These are phyloP conservation scores for Sphenostylis stenocarpa DNA, from an alignment of 306 rosid species.

Conservation along the genomic window DNA sequence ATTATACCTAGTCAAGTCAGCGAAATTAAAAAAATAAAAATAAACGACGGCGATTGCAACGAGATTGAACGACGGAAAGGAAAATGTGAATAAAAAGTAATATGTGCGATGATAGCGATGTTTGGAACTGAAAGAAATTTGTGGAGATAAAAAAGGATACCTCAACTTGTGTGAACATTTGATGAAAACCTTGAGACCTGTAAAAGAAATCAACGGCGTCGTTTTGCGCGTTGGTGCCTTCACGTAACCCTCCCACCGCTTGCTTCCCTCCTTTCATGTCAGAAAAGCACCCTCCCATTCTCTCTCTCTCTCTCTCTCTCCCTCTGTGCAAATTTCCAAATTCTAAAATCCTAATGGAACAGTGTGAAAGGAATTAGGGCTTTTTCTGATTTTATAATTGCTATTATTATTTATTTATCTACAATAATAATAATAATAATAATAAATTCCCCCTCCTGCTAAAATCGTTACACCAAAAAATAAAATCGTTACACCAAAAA, in stretches of 20 bases:
- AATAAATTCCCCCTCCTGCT: too few species aligned
- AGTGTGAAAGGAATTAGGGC: not conserved
- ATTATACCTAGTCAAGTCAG: not conserved
- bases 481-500: too few species aligned
- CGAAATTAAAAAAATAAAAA: not conserved
- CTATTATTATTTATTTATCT: too few species aligned
- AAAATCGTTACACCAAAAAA: too few species aligned
- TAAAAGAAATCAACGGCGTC: conserved; percentile 71
- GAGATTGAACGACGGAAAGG: not conserved
- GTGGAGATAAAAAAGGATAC: not conserved
- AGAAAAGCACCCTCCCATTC: conserved; percentile 72
- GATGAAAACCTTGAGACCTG: conserved; percentile 50
- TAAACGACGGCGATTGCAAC: not conserved
- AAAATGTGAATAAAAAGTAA: not conserved
- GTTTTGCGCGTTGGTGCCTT: conserved; percentile 32
- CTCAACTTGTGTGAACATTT: conserved; percentile 54
- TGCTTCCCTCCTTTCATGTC: conserved; percentile 63
- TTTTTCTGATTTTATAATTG: not conserved
- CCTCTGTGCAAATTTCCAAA: not conserved
- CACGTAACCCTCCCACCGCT: conserved; percentile 48
- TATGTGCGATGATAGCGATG: not conserved
- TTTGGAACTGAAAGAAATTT: not conserved
- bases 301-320: not conserved
- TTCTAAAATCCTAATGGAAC: not conserved
- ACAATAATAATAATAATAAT: too few species aligned